Evolutionary conservation across 352 stramenopile species (phyloP), one percentile per base, ranked within the genome.

Genomic region (Blastocystis sp.): DNA sequence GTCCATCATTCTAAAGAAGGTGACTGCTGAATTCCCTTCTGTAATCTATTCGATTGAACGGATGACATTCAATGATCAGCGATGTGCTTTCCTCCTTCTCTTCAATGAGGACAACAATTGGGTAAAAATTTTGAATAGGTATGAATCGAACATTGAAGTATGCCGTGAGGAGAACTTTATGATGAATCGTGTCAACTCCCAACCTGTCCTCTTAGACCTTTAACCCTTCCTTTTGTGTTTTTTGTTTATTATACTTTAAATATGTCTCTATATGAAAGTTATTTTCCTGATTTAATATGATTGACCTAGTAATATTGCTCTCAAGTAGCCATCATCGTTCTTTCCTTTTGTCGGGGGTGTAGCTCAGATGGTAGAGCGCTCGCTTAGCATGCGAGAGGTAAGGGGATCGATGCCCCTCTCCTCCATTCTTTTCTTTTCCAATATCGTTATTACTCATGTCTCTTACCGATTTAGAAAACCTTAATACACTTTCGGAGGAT

Each of bases 301-400:
- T 17, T 75, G n/a, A 54, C 35, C 62, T 42, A 75, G n/a, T 75
- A 40, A 54, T 40, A 22, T 19, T 15, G 53, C 37, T 11, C 19
- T 77, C 54, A 24, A 4, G 6, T 51, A n/a, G 22, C 27, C 9
- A 51, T 81, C 62, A 2, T 81, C 33, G 44, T 7, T 35, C 17
- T 58, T 22, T 17, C 0, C 15, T 9, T 40, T 4, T 75, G 30
- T 75, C 19, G 73, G 73, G 73, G 73, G 73, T 84, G 73, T 84
- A 84, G 73, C 73, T 84, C 73, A 84, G 73, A 84, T 84, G 73
- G 73, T 84, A 84, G 73, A 84, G 73, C 73, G 73, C 73, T 84
- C 73, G 73, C 73, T 84, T 84, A 84, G 73, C 73, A 84, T 84
- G 73, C 73, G 73, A 84, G 73, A 84, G 73, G 73, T 84, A 84